Percentiles rank a stretch among this genome's conserved stretches.
Evolutionary conservation across 228 moss, liverwort and hornwort genomes (phyloP).

Genomic region (Sphagnum fallax): DNA sequence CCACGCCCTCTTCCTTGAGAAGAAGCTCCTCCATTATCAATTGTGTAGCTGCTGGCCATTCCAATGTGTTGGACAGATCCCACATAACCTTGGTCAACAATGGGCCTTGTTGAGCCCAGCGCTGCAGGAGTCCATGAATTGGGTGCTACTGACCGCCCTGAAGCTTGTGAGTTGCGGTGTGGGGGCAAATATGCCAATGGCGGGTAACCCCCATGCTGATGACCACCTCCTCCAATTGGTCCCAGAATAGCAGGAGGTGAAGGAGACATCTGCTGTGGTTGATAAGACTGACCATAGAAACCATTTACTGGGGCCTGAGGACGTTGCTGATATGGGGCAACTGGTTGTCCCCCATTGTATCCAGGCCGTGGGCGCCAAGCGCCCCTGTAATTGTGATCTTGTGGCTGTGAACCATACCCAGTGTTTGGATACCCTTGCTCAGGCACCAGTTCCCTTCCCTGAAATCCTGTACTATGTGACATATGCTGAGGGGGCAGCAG

Average conservation of each 20-base stretch:
- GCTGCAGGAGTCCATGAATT: slow-evolving; percentile 54
- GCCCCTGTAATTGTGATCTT: slow-evolving; percentile 6
- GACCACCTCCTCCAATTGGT: slow-evolving; percentile 25
- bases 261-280: slow-evolving; percentile 32
- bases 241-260: slow-evolving; percentile 69
- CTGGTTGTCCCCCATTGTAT: slow-evolving; percentile 23
- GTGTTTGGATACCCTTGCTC: slow-evolving; percentile 57
- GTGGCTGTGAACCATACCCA: slow-evolving; percentile 9
- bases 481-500: slow-evolving; percentile 45
- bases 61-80: slow-evolving; percentile 45
- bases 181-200: slow-evolving; percentile 14
- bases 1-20: slow-evolving; percentile 69
- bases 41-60: slow-evolving; percentile 50
- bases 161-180: slow-evolving; percentile 23
- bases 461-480: slow-evolving; percentile 26
- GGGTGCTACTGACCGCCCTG: slow-evolving; percentile 24
- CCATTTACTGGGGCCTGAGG: slow-evolving; percentile 59
- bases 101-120: slow-evolving; percentile 29
- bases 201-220: slow-evolving; percentile 34
- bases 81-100: slow-evolving; percentile 36
- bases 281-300: slow-evolving; percentile 46
- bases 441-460: slow-evolving; percentile 33
- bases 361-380: neutral
- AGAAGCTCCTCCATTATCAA: slow-evolving; percentile 40
- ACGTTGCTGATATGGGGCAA: slow-evolving; percentile 28